A percentile compares a stretch with the other conserved stretches of the same genome.
Evolutionary conservation across 208 protist genomes (phyloP).

Genomic region (Trypanosoma vivax): DNA sequence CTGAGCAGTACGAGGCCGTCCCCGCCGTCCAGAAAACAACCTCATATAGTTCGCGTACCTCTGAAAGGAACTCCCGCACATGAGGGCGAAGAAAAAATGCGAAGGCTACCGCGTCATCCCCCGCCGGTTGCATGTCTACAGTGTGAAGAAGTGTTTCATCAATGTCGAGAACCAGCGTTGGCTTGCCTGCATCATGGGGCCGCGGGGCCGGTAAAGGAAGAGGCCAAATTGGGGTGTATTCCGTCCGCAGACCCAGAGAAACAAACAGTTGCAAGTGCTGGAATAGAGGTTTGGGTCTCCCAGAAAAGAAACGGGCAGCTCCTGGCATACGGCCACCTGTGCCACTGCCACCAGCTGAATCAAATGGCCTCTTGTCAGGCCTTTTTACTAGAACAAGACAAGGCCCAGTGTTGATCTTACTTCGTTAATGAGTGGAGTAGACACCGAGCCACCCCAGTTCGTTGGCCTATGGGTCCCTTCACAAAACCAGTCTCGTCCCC

Average conservation of each 20-base stretch:
- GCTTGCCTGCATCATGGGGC: conserved; percentile 30
- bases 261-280: conserved; percentile 31
- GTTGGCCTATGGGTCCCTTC: too few relatives aligned
- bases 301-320: background rate
- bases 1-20: conserved; percentile 75
- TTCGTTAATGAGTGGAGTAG: too few relatives aligned
- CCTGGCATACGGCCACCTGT: too few relatives aligned
- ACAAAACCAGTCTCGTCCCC: too few relatives aligned
- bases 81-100: conserved; percentile 57
- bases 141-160: conserved; percentile 81
- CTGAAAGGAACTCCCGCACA: conserved; percentile 61
- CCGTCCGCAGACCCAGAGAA: conserved; percentile 37
- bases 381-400: too few relatives aligned
- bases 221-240: conserved; percentile 58
- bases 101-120: conserved; percentile 26
- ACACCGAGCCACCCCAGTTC: too few relatives aligned
- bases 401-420: too few relatives aligned
- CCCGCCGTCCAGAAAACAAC: conserved; percentile 87
- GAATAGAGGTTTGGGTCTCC: background rate
- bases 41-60: conserved; percentile 76
- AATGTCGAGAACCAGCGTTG: conserved; percentile 85
- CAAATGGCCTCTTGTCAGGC: too few relatives aligned
- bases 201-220: conserved; percentile 59
- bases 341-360: too few relatives aligned
- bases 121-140: conserved; percentile 28